Evolutionary conservation across 23 red algal species (phyloP).

Genomic region (Agarophyton chilense): DNA sequence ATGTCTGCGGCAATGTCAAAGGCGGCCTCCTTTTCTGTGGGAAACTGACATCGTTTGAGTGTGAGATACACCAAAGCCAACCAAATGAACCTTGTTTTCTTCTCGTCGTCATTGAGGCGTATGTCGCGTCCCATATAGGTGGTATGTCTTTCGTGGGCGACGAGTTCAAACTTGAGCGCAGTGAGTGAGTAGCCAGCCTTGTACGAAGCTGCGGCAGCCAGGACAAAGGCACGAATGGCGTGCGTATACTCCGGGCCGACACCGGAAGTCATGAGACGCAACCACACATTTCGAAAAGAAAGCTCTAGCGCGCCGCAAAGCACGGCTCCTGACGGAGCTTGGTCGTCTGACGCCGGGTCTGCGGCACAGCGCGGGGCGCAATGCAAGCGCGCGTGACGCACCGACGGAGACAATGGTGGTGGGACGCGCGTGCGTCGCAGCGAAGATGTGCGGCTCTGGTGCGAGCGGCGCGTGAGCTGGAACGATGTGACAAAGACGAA

Average conservation of each 20-base stretch:
- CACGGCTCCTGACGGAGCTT: slow-evolving; percentile 47
- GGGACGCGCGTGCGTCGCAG: background rate
- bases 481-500: background rate
- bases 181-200: slow-evolving; percentile 73
- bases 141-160: slow-evolving; percentile 37
- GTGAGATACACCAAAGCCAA: slow-evolving; percentile 65
- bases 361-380: background rate
- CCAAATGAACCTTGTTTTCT: slow-evolving; percentile 69
- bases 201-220: slow-evolving; percentile 58
- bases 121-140: slow-evolving; percentile 49
- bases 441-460: background rate
- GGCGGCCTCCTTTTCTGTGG: background rate
- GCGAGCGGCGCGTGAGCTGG: background rate
- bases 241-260: slow-evolving; percentile 57
- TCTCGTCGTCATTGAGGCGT: slow-evolving; percentile 58
- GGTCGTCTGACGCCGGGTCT: background rate
- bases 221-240: slow-evolving; percentile 66
- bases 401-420: background rate
- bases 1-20: slow-evolving; percentile 13
- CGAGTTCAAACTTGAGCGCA: slow-evolving; percentile 59
- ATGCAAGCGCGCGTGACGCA: background rate
- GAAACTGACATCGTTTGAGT: slow-evolving; percentile 29
- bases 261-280: slow-evolving; percentile 67
- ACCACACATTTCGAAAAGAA: slow-evolving; percentile 75
- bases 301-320: slow-evolving; percentile 61